These are phyloP conservation scores for Coemansia sp. DNA, from an alignment of 192 early-diverging fungal genomes.

Conservation along the genomic window DNA sequence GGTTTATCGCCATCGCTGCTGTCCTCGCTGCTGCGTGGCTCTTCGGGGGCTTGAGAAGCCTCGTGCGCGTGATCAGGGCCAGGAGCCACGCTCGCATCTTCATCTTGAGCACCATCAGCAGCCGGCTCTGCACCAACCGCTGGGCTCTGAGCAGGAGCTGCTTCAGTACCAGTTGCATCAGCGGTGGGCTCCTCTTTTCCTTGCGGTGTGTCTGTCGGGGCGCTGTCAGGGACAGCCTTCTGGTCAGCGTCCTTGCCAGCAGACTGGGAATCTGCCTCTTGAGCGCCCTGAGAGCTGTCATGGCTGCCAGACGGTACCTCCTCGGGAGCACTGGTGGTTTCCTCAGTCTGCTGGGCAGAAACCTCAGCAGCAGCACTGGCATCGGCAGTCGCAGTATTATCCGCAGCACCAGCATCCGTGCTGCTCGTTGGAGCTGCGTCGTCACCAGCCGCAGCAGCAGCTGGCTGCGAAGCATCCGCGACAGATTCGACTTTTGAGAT, in stretches of 20 bases:
- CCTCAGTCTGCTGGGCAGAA: conserved; percentile 11
- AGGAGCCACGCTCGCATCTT: conserved; percentile 3
- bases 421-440: neutral
- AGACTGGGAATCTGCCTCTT: conserved; percentile 15
- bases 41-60: conserved; percentile 7
- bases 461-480: neutral
- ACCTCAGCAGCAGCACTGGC: neutral
- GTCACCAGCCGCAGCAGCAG: neutral
- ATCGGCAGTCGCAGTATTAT: conserved; percentile 5
- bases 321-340: neutral
- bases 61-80: conserved; percentile 4
- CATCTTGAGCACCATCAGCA: conserved; percentile 2
- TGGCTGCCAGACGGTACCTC: conserved; percentile 4
- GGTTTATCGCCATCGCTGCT: too few species aligned
- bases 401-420: neutral
- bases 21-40: conserved; percentile 8
- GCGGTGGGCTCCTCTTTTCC: neutral
- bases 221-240: conserved; percentile 7
- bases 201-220: conserved; percentile 2
- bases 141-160: neutral
- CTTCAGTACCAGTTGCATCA: conserved; percentile 4
- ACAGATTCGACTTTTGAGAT: neutral
- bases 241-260: neutral
- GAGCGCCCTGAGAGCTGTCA: conserved; percentile 2
- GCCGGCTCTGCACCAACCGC: conserved; percentile 12